These are phyloP conservation scores for Jamesozyma lodderae DNA, from an alignment of 805 yeast genomes.

Conservation along the genomic window DNA sequence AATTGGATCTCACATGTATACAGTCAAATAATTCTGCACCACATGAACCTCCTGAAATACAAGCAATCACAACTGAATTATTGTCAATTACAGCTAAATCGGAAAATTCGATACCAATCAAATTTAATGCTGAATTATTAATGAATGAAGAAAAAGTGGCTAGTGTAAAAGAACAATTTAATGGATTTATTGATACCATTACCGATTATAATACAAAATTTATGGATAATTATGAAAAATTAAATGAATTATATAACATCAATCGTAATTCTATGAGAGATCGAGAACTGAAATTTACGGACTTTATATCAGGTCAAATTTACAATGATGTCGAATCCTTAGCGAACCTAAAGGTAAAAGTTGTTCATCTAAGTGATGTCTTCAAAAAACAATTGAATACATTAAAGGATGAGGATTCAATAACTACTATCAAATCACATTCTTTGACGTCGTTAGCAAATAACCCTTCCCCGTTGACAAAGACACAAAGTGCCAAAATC, in stretches of 20 bases:
- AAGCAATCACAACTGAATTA: constrained; percentile 21
- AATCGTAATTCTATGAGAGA: constrained; percentile 9
- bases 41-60: constrained; percentile 24
- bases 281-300: constrained; percentile 22
- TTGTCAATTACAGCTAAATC: constrained; percentile 29
- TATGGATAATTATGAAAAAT: constrained; percentile 11
- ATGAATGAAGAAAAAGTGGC: constrained; percentile 15
- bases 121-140: constrained; percentile 28
- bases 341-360: constrained; percentile 15
- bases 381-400: constrained; percentile 26
- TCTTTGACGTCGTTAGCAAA: too few relatives aligned
- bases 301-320: constrained; percentile 20
- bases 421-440: not conserved
- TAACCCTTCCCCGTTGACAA: not conserved
- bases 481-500: constrained; percentile 2
- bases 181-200: constrained; percentile 6
- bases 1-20: constrained; percentile 22
- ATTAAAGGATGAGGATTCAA: constrained; percentile 10
- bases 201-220: constrained; percentile 12
- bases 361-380: constrained; percentile 13
- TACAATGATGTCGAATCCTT: constrained; percentile 27
- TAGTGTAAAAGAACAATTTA: constrained; percentile 16
- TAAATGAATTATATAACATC: constrained; percentile 21
- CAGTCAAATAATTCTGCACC: constrained; percentile 21
- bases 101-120: constrained; percentile 31